Base-by-base conservation (phyloP, 768 basidiomycete species). In the Sutorius australiensis region DNA sequence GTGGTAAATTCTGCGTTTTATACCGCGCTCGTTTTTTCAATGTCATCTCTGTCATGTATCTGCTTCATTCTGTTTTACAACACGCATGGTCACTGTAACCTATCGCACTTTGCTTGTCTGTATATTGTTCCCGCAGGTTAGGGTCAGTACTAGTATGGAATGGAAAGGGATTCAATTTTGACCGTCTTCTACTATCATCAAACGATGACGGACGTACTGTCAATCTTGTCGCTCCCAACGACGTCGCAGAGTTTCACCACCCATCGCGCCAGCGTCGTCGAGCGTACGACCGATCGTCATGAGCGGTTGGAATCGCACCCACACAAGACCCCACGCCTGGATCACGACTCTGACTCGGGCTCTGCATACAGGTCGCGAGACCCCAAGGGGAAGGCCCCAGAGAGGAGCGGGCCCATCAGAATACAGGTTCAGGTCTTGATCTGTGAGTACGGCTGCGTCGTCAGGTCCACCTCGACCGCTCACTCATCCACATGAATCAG, bases 281-380 rank as follows among this genome's bases (percentile, higher is more conserved):
- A 75, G 50, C 51, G n/a, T 27, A 48, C 65, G 8, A 1, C 58
- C 28, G 68, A 75, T 53, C 54, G 37, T 19, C 54, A 58, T 50
- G 73, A 76, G 53, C 77, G 76, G 70, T 77, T 74, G 64, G 79
- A 73, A 66, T 80, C 80, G 70, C 81, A 78, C 73, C 80, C 80
- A 58, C 79, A 77, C 70, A 89, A 90, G 75, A 80, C 80, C 53
- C 77, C 84, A 56, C 83, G 86, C 57, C 73, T 86, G 70, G 79
- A 78, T 57, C 72, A 73, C 61, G 83, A 86, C 75, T 81, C 79
- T 70, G 86, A 88, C 72, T 78, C 83, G 61, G 79, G 79, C 59
- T 81, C 83, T 67, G 80, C 83, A 60, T 82, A 77, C 69, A 81
- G 87, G 65, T 76, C 75, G 61, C 73, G 59, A 64, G 67, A 62